Evolutionary conservation across 192 early-diverging fungal genomes (phyloP).

Genomic region (Jimgerdemannia flammicorona): DNA sequence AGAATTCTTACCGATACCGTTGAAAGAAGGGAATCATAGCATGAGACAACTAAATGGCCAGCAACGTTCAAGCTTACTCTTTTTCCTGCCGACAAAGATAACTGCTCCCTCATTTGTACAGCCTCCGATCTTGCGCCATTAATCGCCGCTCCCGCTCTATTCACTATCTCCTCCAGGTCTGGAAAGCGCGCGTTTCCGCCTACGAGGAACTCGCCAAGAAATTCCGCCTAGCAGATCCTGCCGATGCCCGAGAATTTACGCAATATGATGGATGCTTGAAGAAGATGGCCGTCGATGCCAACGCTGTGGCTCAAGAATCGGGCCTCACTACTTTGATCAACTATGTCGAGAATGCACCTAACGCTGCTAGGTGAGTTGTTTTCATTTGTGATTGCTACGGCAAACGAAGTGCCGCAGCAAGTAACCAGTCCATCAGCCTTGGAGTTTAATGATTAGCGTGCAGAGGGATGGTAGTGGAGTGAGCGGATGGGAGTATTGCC

Average conservation of each 20-base stretch:
- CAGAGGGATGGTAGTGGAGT: no score
- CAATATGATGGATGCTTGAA: constrained; percentile 69
- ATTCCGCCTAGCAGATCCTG: constrained; percentile 64
- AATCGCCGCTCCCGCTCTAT: constrained; percentile 1
- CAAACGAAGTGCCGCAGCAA: background rate
- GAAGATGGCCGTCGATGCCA: constrained; percentile 82
- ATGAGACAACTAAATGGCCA: no score
- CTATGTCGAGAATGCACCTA: constrained; percentile 79
- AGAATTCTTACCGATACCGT: background rate
- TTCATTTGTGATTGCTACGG: constrained; percentile 1
- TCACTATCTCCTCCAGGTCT: constrained; percentile 54
- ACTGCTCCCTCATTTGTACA: background rate
- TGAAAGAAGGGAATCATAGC: background rate
- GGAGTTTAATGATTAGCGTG: no score
- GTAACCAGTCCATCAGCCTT: background rate
- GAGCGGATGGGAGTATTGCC: no score
- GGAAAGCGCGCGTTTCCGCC: constrained; percentile 88
- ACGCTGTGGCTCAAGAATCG: constrained; percentile 88
- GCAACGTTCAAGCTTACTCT: no score
- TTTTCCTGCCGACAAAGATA: background rate
- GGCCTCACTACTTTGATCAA: constrained; percentile 73
- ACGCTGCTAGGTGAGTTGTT: constrained; percentile 55
- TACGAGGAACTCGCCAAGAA: constrained; percentile 77
- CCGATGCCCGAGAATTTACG: constrained; percentile 58
- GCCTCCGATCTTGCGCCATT: background rate